Base-by-base conservation (phyloP, 768 basidiomycete species). In the Suillus spraguei region DNA sequence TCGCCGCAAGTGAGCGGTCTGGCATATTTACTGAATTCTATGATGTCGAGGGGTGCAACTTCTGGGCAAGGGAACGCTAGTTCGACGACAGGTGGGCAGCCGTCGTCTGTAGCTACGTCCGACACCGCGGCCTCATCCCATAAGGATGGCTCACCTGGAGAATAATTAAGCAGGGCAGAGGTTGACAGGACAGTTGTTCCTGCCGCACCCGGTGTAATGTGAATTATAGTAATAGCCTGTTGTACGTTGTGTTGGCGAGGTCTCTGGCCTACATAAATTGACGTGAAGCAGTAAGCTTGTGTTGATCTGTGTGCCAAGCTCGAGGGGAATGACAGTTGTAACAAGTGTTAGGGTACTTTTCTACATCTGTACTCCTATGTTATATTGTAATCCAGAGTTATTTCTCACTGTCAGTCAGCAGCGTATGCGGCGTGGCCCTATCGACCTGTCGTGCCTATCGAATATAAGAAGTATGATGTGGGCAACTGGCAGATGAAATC, bases 1-100 rank as follows among this genome's bases (percentile, higher is more conserved):
- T 81, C 86, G 20, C 79, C 84, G n/a, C 92, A 94, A 69, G 88
- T 90, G 86, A 90, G 82, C 70, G 90, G 90, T 16, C 68, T 92
- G 66, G 89, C 89, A 22, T 77, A 88, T 65, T 78, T 93, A 13
- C 74, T 93, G 65, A 92, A 90, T 73, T 86, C 88, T 3, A 73
- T 92, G 66, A 87, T 90, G 81, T 81, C 85, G 33, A 81, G 83
- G 66, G 72, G 76, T 7, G 33, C 63, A 28, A 68, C 67, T 47
- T 64, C 75, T 49, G 70, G 70, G 20, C 70, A 75, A 47, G 36
- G 65, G 16, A 66, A 54, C 41, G 13, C 63, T 39, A 58, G 55
- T 38, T 39, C 56, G 56, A 41, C 39, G 11, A 20, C 39, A 41
- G 56, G 56, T 6, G 39, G 24, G 6, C 56, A 58, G 39, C 17